phyloP scores from a whole-genome alignment of 2,329 filamentous ascomycete genomes.

The Chaetomium olivaceum region DNA sequence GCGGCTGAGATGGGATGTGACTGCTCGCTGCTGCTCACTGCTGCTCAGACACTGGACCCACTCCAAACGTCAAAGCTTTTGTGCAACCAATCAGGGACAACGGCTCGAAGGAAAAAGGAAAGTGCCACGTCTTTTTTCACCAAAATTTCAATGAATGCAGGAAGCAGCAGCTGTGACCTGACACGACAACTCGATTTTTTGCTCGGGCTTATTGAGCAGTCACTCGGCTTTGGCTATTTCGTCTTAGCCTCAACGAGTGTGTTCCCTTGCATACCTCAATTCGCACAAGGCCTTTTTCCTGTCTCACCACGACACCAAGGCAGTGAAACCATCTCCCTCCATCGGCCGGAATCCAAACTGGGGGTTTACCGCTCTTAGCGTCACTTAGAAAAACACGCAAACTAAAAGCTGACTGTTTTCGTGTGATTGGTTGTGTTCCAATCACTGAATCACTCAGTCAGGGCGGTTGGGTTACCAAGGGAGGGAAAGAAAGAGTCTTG shows the following conservation, averaged over 20 bases:
- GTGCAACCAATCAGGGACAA: constrained; percentile 12
- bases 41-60: constrained; percentile 4
- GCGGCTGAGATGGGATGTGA: constrained; percentile 17
- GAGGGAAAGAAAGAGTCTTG: neutral
- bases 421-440: constrained; percentile 8
- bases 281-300: neutral
- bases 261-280: constrained; percentile 8
- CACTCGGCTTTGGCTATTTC: neutral
- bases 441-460: neutral
- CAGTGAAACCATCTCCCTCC: constrained; percentile 8
- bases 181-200: neutral
- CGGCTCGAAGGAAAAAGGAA: constrained; percentile 14
- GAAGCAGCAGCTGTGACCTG: constrained; percentile 1
- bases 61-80: constrained; percentile 12
- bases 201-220: neutral
- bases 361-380: neutral
- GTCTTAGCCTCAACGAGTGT: neutral
- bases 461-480: neutral
- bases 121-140: neutral
- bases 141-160: constrained; percentile 6
- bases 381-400: neutral
- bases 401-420: neutral
- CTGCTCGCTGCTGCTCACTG: neutral
- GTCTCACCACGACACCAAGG: constrained; percentile 12
- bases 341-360: constrained; percentile 11